phyloP scores from a whole-genome alignment of 1,284 basidiomycete species.

The Leccinum variabile region DNA sequence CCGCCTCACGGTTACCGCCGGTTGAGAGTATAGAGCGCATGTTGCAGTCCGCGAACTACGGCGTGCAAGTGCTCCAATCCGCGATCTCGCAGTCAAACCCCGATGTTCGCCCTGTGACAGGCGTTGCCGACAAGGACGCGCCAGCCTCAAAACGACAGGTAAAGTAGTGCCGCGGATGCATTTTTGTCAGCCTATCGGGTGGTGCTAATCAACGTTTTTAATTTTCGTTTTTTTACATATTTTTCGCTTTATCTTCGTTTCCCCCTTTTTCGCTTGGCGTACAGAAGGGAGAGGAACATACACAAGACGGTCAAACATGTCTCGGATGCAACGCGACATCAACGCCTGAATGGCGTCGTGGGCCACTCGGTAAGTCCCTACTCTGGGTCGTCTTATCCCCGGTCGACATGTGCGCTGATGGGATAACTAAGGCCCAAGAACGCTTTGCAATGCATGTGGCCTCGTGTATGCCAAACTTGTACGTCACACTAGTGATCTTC shows the following conservation, averaged over 20 bases:
- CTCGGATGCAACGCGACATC: slow-evolving; percentile 79
- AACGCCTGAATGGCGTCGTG: slow-evolving; percentile 80
- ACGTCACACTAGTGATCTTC: slow-evolving; percentile 33
- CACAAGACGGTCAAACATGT: slow-evolving; percentile 65
- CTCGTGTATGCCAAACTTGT: slow-evolving; percentile 62
- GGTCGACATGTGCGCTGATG: slow-evolving; percentile 24
- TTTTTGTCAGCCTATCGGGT: slow-evolving; percentile 7
- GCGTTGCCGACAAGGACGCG: slow-evolving; percentile 32
- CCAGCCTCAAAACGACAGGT: slow-evolving; percentile 47
- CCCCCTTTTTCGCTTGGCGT: slow-evolving; percentile 11
- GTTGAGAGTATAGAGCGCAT: slow-evolving; percentile 47
- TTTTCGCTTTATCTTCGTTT: background rate
- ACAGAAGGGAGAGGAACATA: slow-evolving; percentile 47
- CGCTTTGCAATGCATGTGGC: slow-evolving; percentile 59
- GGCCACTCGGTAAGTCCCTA: slow-evolving; percentile 63
- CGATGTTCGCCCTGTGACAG: slow-evolving; percentile 26
- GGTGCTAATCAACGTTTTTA: slow-evolving; percentile 19
- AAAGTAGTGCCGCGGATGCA: slow-evolving; percentile 30
- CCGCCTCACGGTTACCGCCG: slow-evolving; percentile 30
- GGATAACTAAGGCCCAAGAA: slow-evolving; percentile 45
- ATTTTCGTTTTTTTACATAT: background rate
- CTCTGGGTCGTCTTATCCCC: slow-evolving; percentile 26
- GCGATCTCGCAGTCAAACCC: slow-evolving; percentile 32
- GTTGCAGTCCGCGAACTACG: slow-evolving; percentile 51
- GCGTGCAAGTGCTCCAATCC: slow-evolving; percentile 51